These are phyloP conservation scores for Chlamydomonas eustigma DNA, from an alignment of 139 green algal species.

Conservation along the genomic window DNA sequence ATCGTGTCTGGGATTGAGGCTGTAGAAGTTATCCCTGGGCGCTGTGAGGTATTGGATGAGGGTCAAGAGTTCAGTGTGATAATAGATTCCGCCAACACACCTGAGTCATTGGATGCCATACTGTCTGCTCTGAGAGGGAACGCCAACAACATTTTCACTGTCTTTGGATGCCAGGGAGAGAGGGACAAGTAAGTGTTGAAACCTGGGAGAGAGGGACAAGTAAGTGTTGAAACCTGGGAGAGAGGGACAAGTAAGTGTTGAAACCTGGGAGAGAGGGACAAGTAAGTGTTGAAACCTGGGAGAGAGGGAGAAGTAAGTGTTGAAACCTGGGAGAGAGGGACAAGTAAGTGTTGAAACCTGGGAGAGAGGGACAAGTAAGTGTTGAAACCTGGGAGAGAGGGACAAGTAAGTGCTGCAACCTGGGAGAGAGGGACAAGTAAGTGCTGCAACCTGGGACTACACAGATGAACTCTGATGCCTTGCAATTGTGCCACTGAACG, in stretches of 20 bases:
- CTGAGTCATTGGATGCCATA: conserved; percentile 45
- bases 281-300: no score
- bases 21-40: conserved; percentile 47
- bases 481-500: no score
- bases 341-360: no score
- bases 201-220: neutral
- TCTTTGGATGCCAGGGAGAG: conserved; percentile 82
- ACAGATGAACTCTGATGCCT: no score
- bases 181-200: conserved; percentile 36
- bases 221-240: neutral
- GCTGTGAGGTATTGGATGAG: conserved; percentile 77
- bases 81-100: conserved; percentile 87
- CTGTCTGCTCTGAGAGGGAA: conserved; percentile 60
- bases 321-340: no score
- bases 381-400: no score
- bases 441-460: no score
- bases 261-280: no score
- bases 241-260: neutral
- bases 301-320: no score
- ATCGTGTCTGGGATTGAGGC: conserved; percentile 85
- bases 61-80: conserved; percentile 88
- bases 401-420: no score
- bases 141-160: conserved; percentile 64
- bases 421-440: no score
- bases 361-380: no score